Evolutionary conservation across 2,329 filamentous ascomycete genomes (phyloP), one percentile per base, ranked within the genome.

Genomic region (Keithomyces neogunnii): DNA sequence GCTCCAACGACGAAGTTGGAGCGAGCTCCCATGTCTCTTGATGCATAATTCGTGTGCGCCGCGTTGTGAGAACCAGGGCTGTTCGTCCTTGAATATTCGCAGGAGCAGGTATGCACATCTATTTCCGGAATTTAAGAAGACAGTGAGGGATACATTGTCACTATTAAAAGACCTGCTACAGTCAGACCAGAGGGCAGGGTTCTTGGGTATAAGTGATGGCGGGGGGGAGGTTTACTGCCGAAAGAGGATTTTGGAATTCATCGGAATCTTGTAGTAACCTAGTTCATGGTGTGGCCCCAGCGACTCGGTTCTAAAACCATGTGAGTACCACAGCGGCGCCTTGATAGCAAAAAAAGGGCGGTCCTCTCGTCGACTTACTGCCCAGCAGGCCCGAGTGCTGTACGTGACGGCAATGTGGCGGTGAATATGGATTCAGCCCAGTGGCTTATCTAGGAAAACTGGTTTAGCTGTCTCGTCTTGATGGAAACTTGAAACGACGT

Each of bases 351-450:
- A 13, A 40, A 43, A 26, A 33, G n/a, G 31, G n/a, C 31, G 43
- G 13, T 5, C 35, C 50, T 64, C 55, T 54, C 70, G 36, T 69
- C 57, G 55, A 49, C 50, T 47, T 60, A 63, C 10, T 68, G 56
- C 46, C 73, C 67, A 56, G 71, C 74, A 48, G 36, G 38, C 19
- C 26, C 29, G 3, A 82, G 63, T 4, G 70, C 67, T 4, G 77
- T 81, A 10, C 73, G 69, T 9, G 72, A 73, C 0, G 78, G 72
- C 39, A 80, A 65, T 0, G 76, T 75, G 26, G 75, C 67, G 1
- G 76, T 76, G 56, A 84, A 84, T 29, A 84, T 80, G 40, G 77
- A 72, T 57, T 82, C 74, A 5, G 80, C 78, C 81, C 81, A 85
- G 59, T 84, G 80, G 4, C 70, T 65, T 47, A 67, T 67, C 77